Base-by-base conservation (phyloP, 306 rosid genomes). In the Pueraria montana region DNA sequence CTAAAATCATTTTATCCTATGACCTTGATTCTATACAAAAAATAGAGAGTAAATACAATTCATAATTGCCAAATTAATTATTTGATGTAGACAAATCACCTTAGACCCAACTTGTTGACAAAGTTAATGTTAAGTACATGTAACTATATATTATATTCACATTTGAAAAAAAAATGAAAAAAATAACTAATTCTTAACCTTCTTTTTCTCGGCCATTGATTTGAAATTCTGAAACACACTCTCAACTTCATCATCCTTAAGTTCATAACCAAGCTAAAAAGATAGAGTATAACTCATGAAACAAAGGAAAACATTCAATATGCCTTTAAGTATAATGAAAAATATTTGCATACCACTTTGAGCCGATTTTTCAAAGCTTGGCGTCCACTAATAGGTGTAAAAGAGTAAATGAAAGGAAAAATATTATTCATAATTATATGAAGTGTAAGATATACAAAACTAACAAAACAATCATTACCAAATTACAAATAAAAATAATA, bases 361-460 rank as follows among this genome's bases (percentile, higher is more conserved):
- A 96, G 90, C 71, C 84, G 87, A n/a, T 80, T 88, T 87, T 50
- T 92, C 79, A 96, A 84, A 53, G 98, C 99, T 79, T 96, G 98
- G 21, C 99, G 97, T 23, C 99, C 99, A 84, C 99, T 96, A 82
- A 30, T 53, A 30, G 11, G 5, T 9, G 24, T 11, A 14, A 32
- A 75, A 55, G 40, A 12, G 24, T 58, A 50, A 34, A 24, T 30
- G 58, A 4, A 34, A 5, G 6, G 11, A n/a, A 36, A 61, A 45
- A 30, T 38, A 21, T 14, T 5, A 62, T 18, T 32, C 8, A n/a
- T 17, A 69, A 34, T n/a, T 34, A 34, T 34, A 34, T 34, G 40
- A 34, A 34, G 40, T 34, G 4, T 34, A 34, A 34, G 40, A 34
- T 34, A 34, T 0, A 34, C 3, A 30, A 30, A 34, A 34, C 7